Conservation (phyloP, 768 basidiomycete species). For the Calocybe cyanea region DNA sequence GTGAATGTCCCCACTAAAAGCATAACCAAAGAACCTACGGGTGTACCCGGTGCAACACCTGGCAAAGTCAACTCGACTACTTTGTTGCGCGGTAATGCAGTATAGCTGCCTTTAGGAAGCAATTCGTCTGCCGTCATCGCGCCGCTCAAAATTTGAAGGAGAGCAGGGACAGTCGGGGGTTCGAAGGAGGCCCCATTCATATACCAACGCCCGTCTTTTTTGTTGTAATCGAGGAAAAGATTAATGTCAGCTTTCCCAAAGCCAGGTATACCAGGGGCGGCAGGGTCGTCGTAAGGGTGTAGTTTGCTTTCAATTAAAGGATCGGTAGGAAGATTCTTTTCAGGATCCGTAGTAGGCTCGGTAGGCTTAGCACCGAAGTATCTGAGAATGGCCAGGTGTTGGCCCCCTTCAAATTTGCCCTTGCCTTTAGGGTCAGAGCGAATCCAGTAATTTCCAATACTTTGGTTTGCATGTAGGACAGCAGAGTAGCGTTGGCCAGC, state of each 20-base stretch:
- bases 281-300: constrained; percentile 29
- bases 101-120: constrained; percentile 37
- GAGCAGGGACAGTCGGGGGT: constrained; percentile 34
- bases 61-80: constrained; percentile 46
- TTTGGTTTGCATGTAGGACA: constrained; percentile 41
- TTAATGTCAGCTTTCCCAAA: constrained; percentile 40
- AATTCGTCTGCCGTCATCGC: constrained; percentile 35
- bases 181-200: constrained; percentile 28
- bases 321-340: constrained; percentile 14
- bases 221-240: constrained; percentile 28
- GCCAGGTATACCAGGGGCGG: constrained; percentile 26
- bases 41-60: constrained; percentile 29
- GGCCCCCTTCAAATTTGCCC: constrained; percentile 28
- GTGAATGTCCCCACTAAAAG: not conserved
- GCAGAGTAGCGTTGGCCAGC: constrained; percentile 27
- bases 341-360: constrained; percentile 37
- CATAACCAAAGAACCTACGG: constrained; percentile 16
- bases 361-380: constrained; percentile 40
- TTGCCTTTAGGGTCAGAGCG: constrained; percentile 26
- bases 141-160: constrained; percentile 50
- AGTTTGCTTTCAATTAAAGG: constrained; percentile 12
- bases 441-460: constrained; percentile 50
- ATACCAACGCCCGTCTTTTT: constrained; percentile 13
- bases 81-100: constrained; percentile 38
- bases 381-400: constrained; percentile 49